phyloP scores from a whole-genome alignment of 257 asterid genomes.

The Anisodus tanguticus region DNA sequence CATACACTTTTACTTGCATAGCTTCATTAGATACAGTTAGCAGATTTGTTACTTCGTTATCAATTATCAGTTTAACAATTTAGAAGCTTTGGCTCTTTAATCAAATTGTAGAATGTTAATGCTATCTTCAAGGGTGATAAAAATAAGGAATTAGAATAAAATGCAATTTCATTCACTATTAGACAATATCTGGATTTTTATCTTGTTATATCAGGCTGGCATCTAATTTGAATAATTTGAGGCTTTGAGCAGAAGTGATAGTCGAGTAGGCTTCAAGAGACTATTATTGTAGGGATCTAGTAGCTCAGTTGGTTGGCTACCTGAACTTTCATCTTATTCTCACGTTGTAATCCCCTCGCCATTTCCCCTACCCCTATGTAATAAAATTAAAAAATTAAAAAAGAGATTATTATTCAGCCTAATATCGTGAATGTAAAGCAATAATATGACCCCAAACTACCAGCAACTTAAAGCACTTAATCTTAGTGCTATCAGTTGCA shows the following conservation, averaged over 20 bases:
- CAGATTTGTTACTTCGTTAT: background rate
- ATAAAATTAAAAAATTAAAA: too few species aligned
- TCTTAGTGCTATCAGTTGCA: background rate
- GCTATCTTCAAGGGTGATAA: background rate
- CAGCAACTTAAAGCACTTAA: background rate
- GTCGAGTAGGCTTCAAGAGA: background rate
- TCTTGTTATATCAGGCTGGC: background rate
- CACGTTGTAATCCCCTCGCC: too few species aligned
- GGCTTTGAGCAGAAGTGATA: background rate
- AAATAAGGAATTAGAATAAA: background rate
- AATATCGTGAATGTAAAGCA: background rate
- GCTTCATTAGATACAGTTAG: background rate
- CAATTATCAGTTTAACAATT: background rate
- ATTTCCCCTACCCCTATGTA: too few species aligned
- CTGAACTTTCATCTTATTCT: too few species aligned
- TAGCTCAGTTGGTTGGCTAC: too few species aligned
- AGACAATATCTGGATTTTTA: background rate
- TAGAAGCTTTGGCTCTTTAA: background rate
- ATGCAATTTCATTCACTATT: background rate
- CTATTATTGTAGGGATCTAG: too few species aligned
- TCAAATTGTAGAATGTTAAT: background rate
- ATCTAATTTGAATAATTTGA: background rate
- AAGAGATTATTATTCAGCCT: slow-evolving; percentile 12
- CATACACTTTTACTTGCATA: background rate
- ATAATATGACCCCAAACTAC: background rate